These are phyloP conservation scores for Sclerotiophoma versabilis DNA, from an alignment of 2,329 filamentous ascomycete species.

Conservation along the genomic window DNA sequence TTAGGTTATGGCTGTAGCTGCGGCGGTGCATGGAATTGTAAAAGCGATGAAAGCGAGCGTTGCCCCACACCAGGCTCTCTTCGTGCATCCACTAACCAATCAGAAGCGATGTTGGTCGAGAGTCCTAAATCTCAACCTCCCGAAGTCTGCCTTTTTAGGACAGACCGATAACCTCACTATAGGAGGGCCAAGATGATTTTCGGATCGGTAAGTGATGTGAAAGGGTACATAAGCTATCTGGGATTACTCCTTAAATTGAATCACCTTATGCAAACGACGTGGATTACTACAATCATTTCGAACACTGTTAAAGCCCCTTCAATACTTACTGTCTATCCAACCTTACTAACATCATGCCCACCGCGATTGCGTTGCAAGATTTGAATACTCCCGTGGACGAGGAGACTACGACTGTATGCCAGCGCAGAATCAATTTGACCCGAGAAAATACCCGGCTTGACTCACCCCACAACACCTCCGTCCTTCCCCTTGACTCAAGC, in stretches of 20 bases:
- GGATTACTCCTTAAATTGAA: background rate
- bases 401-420: background rate
- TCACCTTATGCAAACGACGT: background rate
- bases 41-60: constrained; percentile 3
- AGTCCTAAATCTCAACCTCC: background rate
- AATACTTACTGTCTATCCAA: background rate
- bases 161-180: background rate
- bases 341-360: background rate
- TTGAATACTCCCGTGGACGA: background rate
- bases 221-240: background rate
- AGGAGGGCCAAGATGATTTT: background rate
- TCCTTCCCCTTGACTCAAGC: background rate
- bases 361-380: background rate
- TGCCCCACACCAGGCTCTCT: background rate
- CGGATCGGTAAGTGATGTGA: background rate
- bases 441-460: background rate
- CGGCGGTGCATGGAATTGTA: background rate
- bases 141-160: background rate
- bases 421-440: background rate
- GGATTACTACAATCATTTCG: background rate
- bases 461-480: background rate
- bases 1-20: background rate
- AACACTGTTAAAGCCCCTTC: background rate
- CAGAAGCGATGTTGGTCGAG: background rate
- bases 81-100: background rate